These are phyloP conservation scores for Cercospora zeina DNA, from an alignment of 2,329 filamentous ascomycete species.

Conservation along the genomic window DNA sequence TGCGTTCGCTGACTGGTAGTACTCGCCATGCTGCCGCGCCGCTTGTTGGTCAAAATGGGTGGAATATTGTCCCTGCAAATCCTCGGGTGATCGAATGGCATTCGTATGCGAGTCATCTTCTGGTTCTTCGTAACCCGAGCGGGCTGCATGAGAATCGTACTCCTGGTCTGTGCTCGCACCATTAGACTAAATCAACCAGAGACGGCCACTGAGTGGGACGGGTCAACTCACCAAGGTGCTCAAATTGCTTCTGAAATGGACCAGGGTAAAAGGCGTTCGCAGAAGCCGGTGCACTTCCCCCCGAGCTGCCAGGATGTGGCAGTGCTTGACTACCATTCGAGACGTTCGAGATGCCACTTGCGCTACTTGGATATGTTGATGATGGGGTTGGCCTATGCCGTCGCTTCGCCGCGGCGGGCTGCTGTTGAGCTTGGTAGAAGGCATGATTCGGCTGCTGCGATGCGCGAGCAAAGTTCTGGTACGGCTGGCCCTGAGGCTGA, in stretches of 20 bases:
- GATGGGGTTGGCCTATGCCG: slow-evolving; percentile 25
- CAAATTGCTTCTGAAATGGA: slow-evolving; percentile 89
- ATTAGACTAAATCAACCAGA: slow-evolving; percentile 69
- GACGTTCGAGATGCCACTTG: slow-evolving; percentile 40
- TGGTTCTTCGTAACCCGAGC: slow-evolving; percentile 68
- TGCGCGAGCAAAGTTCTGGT: slow-evolving; percentile 42
- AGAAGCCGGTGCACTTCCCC: slow-evolving; percentile 34
- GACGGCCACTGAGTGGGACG: slow-evolving; percentile 56
- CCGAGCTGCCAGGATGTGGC: slow-evolving; percentile 40
- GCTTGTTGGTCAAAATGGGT: slow-evolving; percentile 32
- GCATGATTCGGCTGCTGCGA: slow-evolving; percentile 49
- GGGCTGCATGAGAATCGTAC: slow-evolving; percentile 70
- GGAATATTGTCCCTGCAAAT: slow-evolving; percentile 35
- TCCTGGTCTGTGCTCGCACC: slow-evolving; percentile 81
- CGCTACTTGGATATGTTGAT: slow-evolving; percentile 31
- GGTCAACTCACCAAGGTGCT: slow-evolving; percentile 86
- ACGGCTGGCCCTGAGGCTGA: slow-evolving; percentile 52
- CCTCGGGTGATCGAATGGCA: slow-evolving; percentile 27
- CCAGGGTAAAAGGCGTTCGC: slow-evolving; percentile 71
- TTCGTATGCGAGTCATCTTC: slow-evolving; percentile 33
- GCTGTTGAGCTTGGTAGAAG: slow-evolving; percentile 47
- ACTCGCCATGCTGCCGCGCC: slow-evolving; percentile 33
- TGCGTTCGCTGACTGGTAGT: slow-evolving; percentile 28
- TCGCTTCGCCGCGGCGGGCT: slow-evolving; percentile 33
- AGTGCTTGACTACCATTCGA: slow-evolving; percentile 29